Conservation (phyloP, 441 rosid genomes). For the Cnidoscolus chayamansa region DNA sequence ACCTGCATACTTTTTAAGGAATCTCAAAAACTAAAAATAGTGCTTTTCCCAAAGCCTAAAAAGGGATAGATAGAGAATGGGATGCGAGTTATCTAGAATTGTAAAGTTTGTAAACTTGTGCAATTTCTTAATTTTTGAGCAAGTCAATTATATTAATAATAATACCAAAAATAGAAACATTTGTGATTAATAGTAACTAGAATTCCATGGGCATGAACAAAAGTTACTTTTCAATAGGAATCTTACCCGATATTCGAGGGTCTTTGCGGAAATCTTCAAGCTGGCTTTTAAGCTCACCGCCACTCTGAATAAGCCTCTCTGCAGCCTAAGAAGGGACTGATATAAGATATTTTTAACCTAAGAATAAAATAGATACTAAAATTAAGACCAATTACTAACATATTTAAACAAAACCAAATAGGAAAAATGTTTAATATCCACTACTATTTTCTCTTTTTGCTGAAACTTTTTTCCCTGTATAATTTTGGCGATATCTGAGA, state of each 20-base stretch:
- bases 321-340: slow-evolving; percentile 61
- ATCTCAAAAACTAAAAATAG: neutral
- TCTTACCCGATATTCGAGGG: slow-evolving; percentile 67
- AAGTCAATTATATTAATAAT: neutral
- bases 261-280: slow-evolving; percentile 57
- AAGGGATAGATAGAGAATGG: neutral
- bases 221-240: neutral
- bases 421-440: neutral
- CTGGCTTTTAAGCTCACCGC: slow-evolving; percentile 57
- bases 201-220: neutral
- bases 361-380: neutral
- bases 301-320: slow-evolving; percentile 60
- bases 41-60: neutral
- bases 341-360: slow-evolving; percentile 17
- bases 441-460: neutral
- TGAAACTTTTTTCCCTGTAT: neutral
- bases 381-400: slow-evolving; percentile 3
- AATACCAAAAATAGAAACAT: neutral
- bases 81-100: neutral
- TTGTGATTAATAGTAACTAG: neutral
- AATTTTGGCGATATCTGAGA: neutral
- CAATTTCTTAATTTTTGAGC: neutral
- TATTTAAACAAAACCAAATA: neutral
- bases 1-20: neutral
- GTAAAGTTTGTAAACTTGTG: neutral